Evolutionary conservation across 1,284 basidiomycete genomes (phyloP).

Genomic region (Gomphus bonarii): DNA sequence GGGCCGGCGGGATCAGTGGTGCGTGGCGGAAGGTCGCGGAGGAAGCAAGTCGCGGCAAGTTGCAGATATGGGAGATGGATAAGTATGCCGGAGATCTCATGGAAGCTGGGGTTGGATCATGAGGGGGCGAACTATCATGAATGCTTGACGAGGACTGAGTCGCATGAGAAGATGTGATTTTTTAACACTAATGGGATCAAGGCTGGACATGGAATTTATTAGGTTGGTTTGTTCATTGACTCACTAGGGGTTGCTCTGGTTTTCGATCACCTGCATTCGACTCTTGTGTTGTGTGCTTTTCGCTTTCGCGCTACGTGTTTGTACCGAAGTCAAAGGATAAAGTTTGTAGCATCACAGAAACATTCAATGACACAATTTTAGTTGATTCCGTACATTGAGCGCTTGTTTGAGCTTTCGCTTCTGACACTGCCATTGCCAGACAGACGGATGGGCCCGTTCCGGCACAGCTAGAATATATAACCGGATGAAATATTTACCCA

Average conservation of each 20-base stretch:
- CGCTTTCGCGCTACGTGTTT: background rate
- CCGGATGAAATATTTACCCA: too few species aligned
- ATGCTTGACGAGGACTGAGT: background rate
- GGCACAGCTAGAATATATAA: too few species aligned
- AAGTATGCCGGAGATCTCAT: conserved; percentile 1
- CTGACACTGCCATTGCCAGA: too few species aligned
- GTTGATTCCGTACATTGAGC: too few species aligned
- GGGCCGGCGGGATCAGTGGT: conserved; percentile 69
- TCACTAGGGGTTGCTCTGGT: background rate
- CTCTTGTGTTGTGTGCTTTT: background rate
- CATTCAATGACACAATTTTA: background rate
- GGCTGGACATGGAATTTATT: background rate
- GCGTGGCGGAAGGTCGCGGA: conserved; percentile 45
- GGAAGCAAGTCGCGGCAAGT: conserved; percentile 11
- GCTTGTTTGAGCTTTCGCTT: background rate
- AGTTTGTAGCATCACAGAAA: background rate
- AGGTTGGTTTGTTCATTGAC: background rate
- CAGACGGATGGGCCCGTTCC: too few species aligned
- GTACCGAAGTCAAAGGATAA: background rate
- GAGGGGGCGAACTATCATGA: background rate
- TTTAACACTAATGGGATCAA: background rate
- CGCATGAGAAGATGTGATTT: background rate
- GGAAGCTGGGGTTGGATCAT: background rate
- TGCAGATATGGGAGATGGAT: conserved; percentile 11
- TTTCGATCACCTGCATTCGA: background rate